These are phyloP conservation scores for Neonectria punicea DNA, from an alignment of 2,329 filamentous ascomycete genomes.

Conservation along the genomic window DNA sequence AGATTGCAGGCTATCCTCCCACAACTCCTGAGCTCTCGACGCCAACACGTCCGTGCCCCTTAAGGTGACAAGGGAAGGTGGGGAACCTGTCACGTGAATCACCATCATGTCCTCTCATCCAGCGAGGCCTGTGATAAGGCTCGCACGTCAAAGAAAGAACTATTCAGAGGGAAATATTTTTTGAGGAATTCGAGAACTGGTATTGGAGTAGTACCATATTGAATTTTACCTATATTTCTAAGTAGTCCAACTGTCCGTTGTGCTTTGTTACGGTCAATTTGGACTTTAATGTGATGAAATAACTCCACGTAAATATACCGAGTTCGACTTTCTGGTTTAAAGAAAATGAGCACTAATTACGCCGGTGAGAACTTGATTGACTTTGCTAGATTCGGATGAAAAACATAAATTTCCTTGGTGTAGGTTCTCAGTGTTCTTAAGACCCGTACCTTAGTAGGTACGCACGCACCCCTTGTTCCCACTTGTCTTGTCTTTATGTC, in stretches of 20 bases:
- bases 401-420: too few species aligned
- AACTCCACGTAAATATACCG: neutral
- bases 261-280: neutral
- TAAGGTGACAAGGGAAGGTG: constrained; percentile 38
- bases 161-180: too few species aligned
- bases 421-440: too few species aligned
- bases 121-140: too few species aligned
- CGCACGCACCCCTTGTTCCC: too few species aligned
- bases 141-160: too few species aligned
- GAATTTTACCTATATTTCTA: neutral
- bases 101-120: constrained; percentile 1
- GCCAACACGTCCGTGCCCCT: constrained; percentile 42
- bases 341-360: too few species aligned
- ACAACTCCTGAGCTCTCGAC: constrained; percentile 45
- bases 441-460: too few species aligned
- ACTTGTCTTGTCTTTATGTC: too few species aligned
- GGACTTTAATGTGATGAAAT: neutral
- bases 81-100: constrained; percentile 44
- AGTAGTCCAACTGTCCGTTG: neutral
- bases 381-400: too few species aligned
- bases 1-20: constrained; percentile 54
- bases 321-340: neutral
- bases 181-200: neutral
- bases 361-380: too few species aligned
- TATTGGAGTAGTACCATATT: neutral